phyloP scores from a whole-genome alignment of 345 rosid species.

The Eucalyptus erythrocorys region DNA sequence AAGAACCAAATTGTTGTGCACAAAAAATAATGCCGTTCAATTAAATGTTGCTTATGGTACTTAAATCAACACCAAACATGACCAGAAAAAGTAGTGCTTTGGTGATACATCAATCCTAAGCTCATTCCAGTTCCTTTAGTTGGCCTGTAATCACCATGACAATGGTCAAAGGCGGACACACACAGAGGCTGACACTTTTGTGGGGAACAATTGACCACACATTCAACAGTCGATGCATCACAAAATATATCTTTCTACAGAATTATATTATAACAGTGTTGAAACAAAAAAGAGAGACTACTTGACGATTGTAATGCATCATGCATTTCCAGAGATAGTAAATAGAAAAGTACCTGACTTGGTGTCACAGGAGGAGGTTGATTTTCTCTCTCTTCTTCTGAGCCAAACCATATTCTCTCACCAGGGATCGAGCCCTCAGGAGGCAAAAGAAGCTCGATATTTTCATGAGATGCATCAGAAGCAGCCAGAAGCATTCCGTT shows the following conservation, averaged over 20 bases:
- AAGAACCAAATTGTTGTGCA: background rate
- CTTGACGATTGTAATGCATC: background rate
- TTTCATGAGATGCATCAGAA: slow-evolving; percentile 67
- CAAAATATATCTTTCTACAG: background rate
- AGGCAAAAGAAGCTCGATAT: slow-evolving; percentile 74
- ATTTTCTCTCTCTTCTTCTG: slow-evolving; percentile 28
- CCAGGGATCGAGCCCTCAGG: slow-evolving; percentile 68
- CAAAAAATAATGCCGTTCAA: background rate
- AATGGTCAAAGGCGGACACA: background rate
- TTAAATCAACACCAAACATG: background rate
- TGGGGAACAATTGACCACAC: background rate
- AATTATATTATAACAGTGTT: background rate
- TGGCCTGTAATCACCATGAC: background rate
- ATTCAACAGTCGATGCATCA: accelerated
- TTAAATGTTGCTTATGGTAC: background rate
- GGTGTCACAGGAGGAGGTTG: slow-evolving; percentile 60
- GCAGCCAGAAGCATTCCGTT: slow-evolving; percentile 89
- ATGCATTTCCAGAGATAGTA: background rate
- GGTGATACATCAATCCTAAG: background rate
- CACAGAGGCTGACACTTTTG: background rate
- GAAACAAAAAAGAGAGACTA: background rate
- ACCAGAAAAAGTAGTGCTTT: background rate
- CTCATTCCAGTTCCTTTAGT: background rate
- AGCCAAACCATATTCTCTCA: slow-evolving; percentile 83
- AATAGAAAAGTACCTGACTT: slow-evolving; percentile 42